Conservation (phyloP, 1,284 basidiomycete species). For the Apiotrichum gracile region DNA sequence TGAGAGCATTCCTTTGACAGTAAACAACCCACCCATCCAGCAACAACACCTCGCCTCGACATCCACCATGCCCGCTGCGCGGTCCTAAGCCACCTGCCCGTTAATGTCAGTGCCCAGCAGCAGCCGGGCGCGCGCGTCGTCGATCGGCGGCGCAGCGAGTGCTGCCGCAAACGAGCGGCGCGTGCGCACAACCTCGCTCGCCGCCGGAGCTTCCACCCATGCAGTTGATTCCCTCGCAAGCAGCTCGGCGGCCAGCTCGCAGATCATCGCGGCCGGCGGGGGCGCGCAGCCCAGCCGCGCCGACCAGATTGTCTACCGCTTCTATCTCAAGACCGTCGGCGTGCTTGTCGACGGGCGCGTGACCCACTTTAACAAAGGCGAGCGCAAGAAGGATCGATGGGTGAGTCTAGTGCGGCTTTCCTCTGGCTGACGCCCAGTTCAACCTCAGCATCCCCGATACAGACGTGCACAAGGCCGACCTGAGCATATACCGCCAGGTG, state of each 20-base stretch:
- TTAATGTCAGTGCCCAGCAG: conserved; percentile 1
- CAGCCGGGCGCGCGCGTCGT: not conserved
- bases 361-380: conserved; percentile 33
- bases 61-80: not conserved
- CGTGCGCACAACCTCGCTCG: not conserved
- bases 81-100: not conserved
- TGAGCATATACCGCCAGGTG: conserved; percentile 36
- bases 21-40: not conserved
- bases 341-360: conserved; percentile 42
- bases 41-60: not conserved
- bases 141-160: not conserved
- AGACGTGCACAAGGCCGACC: conserved; percentile 40
- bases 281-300: conserved; percentile 14
- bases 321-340: conserved; percentile 45
- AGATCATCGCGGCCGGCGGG: conserved; percentile 6
- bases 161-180: not conserved
- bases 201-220: not conserved
- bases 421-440: conserved; percentile 26
- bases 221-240: conserved; percentile 5
- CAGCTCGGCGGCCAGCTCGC: conserved; percentile 21
- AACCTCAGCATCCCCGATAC: conserved; percentile 41
- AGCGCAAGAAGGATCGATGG: conserved; percentile 45
- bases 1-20: no score
- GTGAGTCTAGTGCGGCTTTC: conserved; percentile 21
- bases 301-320: conserved; percentile 44